Evolutionary conservation across 2,329 filamentous ascomycete species (phyloP).

Genomic region (Aspergillus thermomutatus): DNA sequence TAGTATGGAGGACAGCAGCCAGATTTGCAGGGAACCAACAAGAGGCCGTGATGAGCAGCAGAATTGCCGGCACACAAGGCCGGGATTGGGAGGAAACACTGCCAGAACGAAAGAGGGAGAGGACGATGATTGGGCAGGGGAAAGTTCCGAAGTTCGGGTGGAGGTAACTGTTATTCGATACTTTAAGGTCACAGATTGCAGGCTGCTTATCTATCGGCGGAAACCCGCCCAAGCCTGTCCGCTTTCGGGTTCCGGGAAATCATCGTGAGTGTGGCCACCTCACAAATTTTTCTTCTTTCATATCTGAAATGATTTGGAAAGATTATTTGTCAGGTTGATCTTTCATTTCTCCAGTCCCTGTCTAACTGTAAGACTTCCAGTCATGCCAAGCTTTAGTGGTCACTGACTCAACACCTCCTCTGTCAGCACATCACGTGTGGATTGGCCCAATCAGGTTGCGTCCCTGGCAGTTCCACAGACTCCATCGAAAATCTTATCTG

Average conservation of each 20-base stretch:
- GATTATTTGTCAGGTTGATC: not conserved
- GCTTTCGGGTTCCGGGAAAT: constrained; percentile 16
- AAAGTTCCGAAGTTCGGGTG: constrained; percentile 33
- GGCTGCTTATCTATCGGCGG: constrained; percentile 29
- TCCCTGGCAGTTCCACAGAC: not conserved
- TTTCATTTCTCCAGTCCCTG: too few species aligned
- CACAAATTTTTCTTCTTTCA: not conserved
- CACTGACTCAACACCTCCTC: not conserved
- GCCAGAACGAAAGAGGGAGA: constrained; percentile 12
- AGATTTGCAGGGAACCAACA: not conserved
- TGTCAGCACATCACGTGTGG: not conserved
- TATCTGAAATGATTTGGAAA: not conserved
- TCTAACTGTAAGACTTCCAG: not conserved
- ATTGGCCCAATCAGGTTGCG: not conserved
- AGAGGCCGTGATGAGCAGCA: constrained; percentile 4
- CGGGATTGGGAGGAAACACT: constrained; percentile 4
- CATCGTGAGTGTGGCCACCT: constrained; percentile 1
- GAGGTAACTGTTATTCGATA: constrained; percentile 29
- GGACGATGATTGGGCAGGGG: constrained; percentile 11
- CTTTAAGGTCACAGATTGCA: constrained; percentile 33
- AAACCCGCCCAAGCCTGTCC: constrained; percentile 12
- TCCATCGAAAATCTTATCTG: not conserved
- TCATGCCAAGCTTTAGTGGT: not conserved
- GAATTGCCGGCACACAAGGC: constrained; percentile 8
- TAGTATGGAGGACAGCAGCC: constrained; percentile 11